Conservation (phyloP, 2,329 filamentous ascomycete genomes). For the Emericellopsis cladophorae region DNA sequence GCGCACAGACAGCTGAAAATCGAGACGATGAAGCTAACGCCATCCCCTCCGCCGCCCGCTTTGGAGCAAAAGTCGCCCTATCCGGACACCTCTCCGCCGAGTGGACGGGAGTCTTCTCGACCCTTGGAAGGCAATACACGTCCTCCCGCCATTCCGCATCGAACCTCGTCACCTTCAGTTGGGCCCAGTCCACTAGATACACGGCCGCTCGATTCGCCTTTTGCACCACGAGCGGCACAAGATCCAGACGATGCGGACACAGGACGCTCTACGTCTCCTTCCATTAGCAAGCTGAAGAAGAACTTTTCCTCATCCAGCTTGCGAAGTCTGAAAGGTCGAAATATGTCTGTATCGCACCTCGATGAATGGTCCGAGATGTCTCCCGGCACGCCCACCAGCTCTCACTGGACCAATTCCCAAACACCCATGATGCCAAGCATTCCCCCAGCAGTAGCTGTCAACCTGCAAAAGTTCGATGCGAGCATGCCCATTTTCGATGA, state of each 20-base stretch:
- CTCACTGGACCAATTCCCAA: constrained; percentile 46
- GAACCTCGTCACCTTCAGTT: constrained; percentile 7
- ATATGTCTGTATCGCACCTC: constrained; percentile 52
- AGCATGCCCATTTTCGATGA: constrained; percentile 72
- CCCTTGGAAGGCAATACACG: neutral
- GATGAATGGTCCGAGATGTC: constrained; percentile 52
- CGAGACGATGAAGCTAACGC: constrained; percentile 46
- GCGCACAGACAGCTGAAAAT: constrained; percentile 79
- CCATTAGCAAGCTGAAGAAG: constrained; percentile 39
- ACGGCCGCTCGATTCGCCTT: constrained; percentile 14
- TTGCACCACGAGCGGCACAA: constrained; percentile 16
- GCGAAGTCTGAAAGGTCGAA: constrained; percentile 60
- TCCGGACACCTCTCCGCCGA: too few species aligned
- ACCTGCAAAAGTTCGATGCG: constrained; percentile 45
- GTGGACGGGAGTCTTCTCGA: too few species aligned
- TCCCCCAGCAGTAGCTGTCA: constrained; percentile 53
- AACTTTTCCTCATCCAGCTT: constrained; percentile 61
- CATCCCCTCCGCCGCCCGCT: constrained; percentile 6
- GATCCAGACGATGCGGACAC: constrained; percentile 24
- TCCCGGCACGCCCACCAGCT: constrained; percentile 61
- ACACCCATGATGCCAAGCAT: constrained; percentile 41
- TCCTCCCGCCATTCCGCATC: constrained; percentile 4
- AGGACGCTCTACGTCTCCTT: constrained; percentile 39
- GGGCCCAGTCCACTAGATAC: constrained; percentile 14
- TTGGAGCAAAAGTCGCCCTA: neutral